Evolutionary conservation across 257 asterid genomes (phyloP), one percentile per base, ranked within the genome.

Genomic region (Ehretia macrophylla): DNA sequence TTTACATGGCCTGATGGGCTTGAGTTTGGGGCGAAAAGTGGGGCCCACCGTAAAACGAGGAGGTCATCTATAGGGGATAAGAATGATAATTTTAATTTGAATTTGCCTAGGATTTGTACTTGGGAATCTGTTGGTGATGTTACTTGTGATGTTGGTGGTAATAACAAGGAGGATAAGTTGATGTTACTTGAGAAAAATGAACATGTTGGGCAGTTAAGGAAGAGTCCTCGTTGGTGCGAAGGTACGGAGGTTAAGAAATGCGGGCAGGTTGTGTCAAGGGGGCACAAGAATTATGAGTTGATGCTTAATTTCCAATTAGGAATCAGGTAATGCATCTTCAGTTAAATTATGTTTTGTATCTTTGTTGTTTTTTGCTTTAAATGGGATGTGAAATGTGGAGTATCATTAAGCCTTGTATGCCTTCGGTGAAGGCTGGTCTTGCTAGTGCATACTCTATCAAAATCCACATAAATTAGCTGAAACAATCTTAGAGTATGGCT

Each of bases 121-220:
- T 70, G 70, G 75, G 75, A 70, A 51, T 63, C 70, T 5, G 75
- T 63, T 27, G 70, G 70, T 13, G 75, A 70, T 42, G 63, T 63
- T 32, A 69, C 70, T 63, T 69, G 75, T 58, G 75, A 69, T 14
- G 63, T 70, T 8, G 58, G 63, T 37, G 75, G 65, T 56, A 58
- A 58, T n/a, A 62, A 52, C 53, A 42, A 42, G 47, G 75, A 70
- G 51, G 61, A 65, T 58, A 62, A 63, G n/a, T 46, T 59, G 21
- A 50, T 66, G 49, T 70, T 58, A 21, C 47, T 64, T 49, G 50
- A 32, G 32, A 64, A 51, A 56, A 39, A 56, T 32, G 66, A 44
- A 5, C 55, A 53, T 27, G 39, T 19, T 38, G 60, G 32, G 21
- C 65, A 51, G 23, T 56, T 58, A 27, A 56, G 44, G 50, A 69